Evolutionary conservation across 192 early-diverging fungal species (phyloP).

Genomic region (Piromyces sp.): DNA sequence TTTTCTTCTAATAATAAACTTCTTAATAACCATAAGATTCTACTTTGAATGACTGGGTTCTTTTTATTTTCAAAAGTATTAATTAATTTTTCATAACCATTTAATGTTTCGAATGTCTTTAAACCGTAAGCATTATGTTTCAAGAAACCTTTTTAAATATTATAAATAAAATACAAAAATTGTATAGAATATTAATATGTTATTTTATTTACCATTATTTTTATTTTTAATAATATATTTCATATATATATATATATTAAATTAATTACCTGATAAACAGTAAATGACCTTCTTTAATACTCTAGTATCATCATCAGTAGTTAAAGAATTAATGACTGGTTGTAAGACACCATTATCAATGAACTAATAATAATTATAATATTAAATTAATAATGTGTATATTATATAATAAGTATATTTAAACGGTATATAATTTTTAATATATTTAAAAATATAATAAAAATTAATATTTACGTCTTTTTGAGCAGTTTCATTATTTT

Average conservation of each 20-base stretch:
- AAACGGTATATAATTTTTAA: too few relatives aligned
- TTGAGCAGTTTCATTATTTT: slow-evolving; percentile 83
- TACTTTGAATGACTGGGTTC: background rate
- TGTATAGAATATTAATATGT: background rate
- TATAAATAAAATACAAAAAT: background rate
- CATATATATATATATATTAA: too few relatives aligned
- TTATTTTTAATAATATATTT: background rate
- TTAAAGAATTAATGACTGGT: background rate
- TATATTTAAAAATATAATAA: too few relatives aligned
- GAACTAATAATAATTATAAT: too few relatives aligned
- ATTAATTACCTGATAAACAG: background rate
- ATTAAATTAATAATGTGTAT: too few relatives aligned
- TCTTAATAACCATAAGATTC: background rate
- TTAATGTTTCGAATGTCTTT: background rate
- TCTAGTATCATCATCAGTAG: background rate
- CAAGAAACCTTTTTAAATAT: background rate
- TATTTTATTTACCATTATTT: background rate
- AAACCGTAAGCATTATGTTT: background rate
- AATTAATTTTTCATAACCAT: background rate
- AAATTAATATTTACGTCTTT: slow-evolving; percentile 13
- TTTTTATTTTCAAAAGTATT: background rate
- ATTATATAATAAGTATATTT: too few relatives aligned
- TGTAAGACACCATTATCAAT: background rate
- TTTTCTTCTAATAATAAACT: background rate
- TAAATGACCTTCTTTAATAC: background rate